A percentile compares a stretch with the other conserved stretches of the same genome.
These are phyloP conservation scores for Chaetomium strumarium DNA, from an alignment of 2,329 filamentous ascomycete species.

Conservation along the genomic window DNA sequence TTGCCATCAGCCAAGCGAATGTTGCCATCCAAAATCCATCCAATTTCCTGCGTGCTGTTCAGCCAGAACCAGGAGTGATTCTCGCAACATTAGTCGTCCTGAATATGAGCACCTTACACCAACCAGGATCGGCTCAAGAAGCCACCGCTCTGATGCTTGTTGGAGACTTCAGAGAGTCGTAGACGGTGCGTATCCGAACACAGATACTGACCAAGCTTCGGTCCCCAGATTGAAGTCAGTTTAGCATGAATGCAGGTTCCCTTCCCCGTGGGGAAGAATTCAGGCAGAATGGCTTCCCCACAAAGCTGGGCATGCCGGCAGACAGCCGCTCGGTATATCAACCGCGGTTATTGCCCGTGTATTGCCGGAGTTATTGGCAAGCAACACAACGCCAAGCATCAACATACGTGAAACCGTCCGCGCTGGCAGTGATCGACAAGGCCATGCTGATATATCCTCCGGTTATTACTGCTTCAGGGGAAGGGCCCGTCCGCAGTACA, in stretches of 20 bases:
- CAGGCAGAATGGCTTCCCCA: conserved; percentile 16
- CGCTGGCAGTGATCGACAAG: not conserved
- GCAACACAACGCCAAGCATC: conserved; percentile 11
- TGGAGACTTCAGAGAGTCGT: no score
- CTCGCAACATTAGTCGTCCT: no score
- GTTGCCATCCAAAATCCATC: no score
- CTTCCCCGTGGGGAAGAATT: conserved; percentile 10
- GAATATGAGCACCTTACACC: no score
- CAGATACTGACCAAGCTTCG: no score
- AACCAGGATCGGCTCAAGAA: no score
- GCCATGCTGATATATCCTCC: not conserved
- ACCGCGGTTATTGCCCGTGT: conserved; percentile 10
- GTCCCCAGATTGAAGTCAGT: conserved; percentile 22
- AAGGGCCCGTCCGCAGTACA: not conserved
- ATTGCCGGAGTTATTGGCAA: conserved; percentile 4
- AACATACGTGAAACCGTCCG: conserved; percentile 11
- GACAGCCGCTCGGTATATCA: conserved; percentile 10
- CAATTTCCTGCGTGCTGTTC: no score
- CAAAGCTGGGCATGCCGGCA: conserved; percentile 5
- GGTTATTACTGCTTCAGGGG: conserved; percentile 10
- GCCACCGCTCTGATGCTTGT: no score
- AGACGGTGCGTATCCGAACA: no score
- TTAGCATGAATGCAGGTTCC: conserved; percentile 25
- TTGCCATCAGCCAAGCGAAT: no score
- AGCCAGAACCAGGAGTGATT: no score